These are phyloP conservation scores for Suillus cothurnatus DNA, from an alignment of 768 basidiomycete genomes.

Conservation along the genomic window DNA sequence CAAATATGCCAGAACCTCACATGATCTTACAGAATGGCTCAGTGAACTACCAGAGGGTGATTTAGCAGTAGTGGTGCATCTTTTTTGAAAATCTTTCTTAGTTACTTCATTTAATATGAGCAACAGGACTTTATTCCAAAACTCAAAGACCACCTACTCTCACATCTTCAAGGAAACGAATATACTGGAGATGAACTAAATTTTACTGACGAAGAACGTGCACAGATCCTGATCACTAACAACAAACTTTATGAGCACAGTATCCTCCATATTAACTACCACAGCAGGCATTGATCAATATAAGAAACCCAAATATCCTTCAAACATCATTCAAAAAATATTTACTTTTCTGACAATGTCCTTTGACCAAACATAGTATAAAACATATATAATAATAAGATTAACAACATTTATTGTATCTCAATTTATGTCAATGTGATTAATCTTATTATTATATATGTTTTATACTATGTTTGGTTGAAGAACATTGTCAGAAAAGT, in stretches of 20 bases:
- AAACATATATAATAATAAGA: no score
- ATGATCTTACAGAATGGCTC: slow-evolving; percentile 17
- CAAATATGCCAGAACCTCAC: slow-evolving; percentile 1
- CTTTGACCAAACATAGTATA: no score
- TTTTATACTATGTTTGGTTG: no score
- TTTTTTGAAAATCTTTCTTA: neutral
- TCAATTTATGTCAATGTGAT: no score
- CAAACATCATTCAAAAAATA: no score
- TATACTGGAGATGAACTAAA: slow-evolving; percentile 17
- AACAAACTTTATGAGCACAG: slow-evolving; percentile 38
- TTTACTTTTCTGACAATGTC: no score
- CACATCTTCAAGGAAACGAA: neutral
- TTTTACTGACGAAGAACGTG: slow-evolving; percentile 26
- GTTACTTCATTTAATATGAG: slow-evolving; percentile 28
- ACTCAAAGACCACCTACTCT: slow-evolving; percentile 15
- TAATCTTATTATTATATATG: no score
- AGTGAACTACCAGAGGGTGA: slow-evolving; percentile 18
- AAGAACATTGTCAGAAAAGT: no score
- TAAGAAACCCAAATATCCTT: no score
- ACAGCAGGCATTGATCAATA: no score
- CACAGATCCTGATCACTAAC: slow-evolving; percentile 22
- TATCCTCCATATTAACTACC: slow-evolving; percentile 32
- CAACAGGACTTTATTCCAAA: slow-evolving; percentile 32
- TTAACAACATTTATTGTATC: no score
- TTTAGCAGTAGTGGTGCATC: slow-evolving; percentile 23